These are phyloP conservation scores for Sanguinoderma infundibulare DNA, from an alignment of 1,284 basidiomycete genomes.

Conservation along the genomic window DNA sequence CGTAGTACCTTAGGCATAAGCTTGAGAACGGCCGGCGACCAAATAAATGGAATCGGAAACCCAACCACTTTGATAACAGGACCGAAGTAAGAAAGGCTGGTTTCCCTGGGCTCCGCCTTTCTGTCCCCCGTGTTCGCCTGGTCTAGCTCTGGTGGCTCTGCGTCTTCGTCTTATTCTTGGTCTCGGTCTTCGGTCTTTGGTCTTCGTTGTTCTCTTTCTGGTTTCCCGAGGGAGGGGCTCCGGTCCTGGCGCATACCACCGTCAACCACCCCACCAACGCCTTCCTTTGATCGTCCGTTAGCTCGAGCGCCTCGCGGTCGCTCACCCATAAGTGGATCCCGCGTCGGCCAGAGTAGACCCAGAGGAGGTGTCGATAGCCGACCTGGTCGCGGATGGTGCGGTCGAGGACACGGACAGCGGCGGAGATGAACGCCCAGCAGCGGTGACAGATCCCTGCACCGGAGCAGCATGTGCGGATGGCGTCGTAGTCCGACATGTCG, in stretches of 20 bases:
- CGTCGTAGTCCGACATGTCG: slow-evolving; percentile 99
- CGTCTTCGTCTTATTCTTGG: slow-evolving; percentile 84
- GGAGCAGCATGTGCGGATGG: slow-evolving; percentile 93
- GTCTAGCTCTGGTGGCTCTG: too few relatives aligned
- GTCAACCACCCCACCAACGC: slow-evolving; percentile 89
- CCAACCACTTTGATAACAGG: too few relatives aligned
- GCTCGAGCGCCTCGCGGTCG: slow-evolving; percentile 84
- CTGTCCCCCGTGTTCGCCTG: too few relatives aligned
- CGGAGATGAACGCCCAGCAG: slow-evolving; percentile 96
- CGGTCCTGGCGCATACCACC: too few relatives aligned
- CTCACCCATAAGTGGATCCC: slow-evolving; percentile 99
- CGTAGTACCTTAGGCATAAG: too few relatives aligned
- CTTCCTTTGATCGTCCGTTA: slow-evolving; percentile 92
- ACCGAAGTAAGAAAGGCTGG: too few relatives aligned
- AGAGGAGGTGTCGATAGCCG: slow-evolving; percentile 83
- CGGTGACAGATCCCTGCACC: slow-evolving; percentile 90
- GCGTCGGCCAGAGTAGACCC: slow-evolving; percentile 98
- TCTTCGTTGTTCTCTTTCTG: too few relatives aligned
- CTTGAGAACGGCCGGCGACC: too few relatives aligned
- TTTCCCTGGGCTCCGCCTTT: too few relatives aligned
- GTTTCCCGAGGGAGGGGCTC: too few relatives aligned
- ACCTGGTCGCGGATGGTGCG: slow-evolving; percentile 83
- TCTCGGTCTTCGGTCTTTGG: too few relatives aligned
- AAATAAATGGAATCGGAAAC: too few relatives aligned
- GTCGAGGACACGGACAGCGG: slow-evolving; percentile 92